Base-by-base conservation (phyloP, 371 early-diverging fungal species). In the Mortierella sp. region DNA sequence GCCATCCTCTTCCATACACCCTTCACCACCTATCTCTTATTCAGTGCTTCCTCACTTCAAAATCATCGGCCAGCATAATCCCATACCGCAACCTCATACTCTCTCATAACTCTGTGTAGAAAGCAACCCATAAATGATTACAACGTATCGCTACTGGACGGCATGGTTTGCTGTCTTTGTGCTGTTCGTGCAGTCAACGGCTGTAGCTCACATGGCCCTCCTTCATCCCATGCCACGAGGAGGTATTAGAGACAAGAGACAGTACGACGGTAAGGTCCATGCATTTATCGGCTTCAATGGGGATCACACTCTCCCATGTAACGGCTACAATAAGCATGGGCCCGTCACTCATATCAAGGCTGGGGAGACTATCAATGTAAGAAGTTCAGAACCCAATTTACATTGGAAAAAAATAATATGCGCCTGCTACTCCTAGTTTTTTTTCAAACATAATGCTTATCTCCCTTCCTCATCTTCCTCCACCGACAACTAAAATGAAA, bases 171-270 rank as follows among this genome's bases (percentile, higher is more conserved):
- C n/a, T 26, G 23, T 43, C 0, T n/a, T 28, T 35, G 3, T 67
- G 34, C 37, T 68, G 23, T 23, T 37, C 4, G 31, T 64, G 34
- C 53, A 53, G 28, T 53, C 53, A 53, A 23, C 61, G 10, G 54
- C 43, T 2, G 22, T 45, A 2, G 79, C 79, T 9, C 79, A 78
- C 40, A 72, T 78, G 73, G 62, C 64, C 0, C 45, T 78, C 22
- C 43, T 68, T 6, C 64, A 69, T 22, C 79, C 79, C 1, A 56
- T 35, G 61, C 62, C 66, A 32, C 73, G 73, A 15, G 79, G 79
- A 13, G 61, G 56, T 32, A 3, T 49, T 17, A 4, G 22, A 1
- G 63, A 65, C 54, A 68, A 13, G 57, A 51, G 23, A 19, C 61
- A 77, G 35, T 72, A 29, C 19, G 66, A 72, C 10, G 58, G 60